Base-by-base conservation (phyloP, 495 filamentous ascomycete species). In the Penicillium coffeae region DNA sequence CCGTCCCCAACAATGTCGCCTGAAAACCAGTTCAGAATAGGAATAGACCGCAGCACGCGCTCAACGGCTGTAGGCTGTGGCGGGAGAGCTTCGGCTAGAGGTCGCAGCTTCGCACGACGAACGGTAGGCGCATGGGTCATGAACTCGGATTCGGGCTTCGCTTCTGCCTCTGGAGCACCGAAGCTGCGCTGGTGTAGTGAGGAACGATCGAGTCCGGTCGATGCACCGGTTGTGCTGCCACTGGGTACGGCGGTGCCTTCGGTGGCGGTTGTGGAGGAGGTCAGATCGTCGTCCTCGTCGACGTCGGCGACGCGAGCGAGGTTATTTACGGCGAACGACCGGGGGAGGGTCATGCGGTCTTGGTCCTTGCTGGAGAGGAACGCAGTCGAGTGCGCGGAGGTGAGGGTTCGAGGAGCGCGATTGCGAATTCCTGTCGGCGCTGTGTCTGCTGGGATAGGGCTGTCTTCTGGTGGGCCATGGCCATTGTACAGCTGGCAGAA, bases 1-100 rank as follows among this genome's bases (percentile, higher is more conserved):
- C 83, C 79, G 52, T 83, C 83, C 3, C 89, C 90, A 46, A 94
- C 91, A 47, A 93, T 81, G 50, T 89, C 86, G 21, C 85, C 81
- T 3, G 79, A 84, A 52, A 90, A 85, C 79, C 84, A 86, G 47
- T 72, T 77, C 42, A 87, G 58, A 39, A 86, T 68, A 0, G 85
- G 83, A 27, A 89, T 79, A 20, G 78, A 76, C 32, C 73, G 74
- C 25, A 86, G 60, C 12, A 84, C 54, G 40, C 81, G 76, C 67
- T 89, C 80, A 16, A 74, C 70, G 36, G 75, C 71, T 3, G 81
- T 81, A 8, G 74, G 74, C 54, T 83, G 78, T 1, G 85, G 84
- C 2, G 84, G 73, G 37, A 89, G 73, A 9, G 85, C 87, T 64
- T 87, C 76, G 36, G 56, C 51, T 1, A 76, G 60, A 0, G 75